phyloP scores from a whole-genome alignment of 1,139 yeast species.

The Sugiyamaella pinicola region DNA sequence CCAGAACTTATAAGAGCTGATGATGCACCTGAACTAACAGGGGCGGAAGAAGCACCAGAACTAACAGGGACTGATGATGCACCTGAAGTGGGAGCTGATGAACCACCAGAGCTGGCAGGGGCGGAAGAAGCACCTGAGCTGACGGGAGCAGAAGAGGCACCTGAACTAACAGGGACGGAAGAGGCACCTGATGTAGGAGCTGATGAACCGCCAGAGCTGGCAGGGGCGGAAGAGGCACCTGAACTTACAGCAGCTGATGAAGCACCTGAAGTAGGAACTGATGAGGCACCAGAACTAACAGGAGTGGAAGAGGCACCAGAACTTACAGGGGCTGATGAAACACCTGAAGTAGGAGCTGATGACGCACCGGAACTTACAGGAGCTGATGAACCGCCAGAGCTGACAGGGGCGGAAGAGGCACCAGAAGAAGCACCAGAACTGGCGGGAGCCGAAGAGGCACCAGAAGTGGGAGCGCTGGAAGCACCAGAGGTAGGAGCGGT shows the following conservation, averaged over 20 bases:
- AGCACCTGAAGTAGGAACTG: too few species aligned
- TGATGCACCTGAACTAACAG: constrained; percentile 10
- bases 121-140: not conserved
- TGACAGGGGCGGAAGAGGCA: constrained; percentile 2
- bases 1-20: too few species aligned
- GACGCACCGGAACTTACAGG: too few species aligned
- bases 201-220: too few species aligned
- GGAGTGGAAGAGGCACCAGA: constrained; percentile 6
- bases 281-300: constrained; percentile 2
- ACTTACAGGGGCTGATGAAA: too few species aligned
- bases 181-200: too few species aligned
- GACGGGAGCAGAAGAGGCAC: constrained; percentile 1
- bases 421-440: constrained; percentile 7
- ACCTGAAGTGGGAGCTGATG: constrained; percentile 8
- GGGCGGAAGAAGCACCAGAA: constrained; percentile 10
- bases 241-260: constrained; percentile 15
- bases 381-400: too few species aligned
- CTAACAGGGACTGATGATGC: constrained; percentile 7
- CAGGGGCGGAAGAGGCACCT: constrained; percentile 1
- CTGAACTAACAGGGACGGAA: constrained; percentile 3
- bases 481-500: constrained; percentile 2
- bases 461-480: constrained; percentile 1
- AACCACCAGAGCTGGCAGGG: not conserved
- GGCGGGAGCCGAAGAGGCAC: not conserved
- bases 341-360: too few species aligned